phyloP scores from a whole-genome alignment of 306 rosid species.

The Lotus japonicus region DNA sequence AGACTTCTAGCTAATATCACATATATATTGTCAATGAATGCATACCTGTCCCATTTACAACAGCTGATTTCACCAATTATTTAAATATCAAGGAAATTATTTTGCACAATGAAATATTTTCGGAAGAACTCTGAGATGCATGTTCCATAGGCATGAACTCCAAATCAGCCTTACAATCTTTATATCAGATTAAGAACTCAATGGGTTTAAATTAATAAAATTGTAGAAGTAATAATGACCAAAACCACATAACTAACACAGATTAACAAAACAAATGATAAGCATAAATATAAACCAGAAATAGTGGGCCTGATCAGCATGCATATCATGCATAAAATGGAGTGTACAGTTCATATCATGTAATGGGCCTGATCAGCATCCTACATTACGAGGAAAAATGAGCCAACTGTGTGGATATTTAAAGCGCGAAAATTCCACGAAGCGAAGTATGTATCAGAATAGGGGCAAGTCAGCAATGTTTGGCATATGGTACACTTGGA shows the following conservation, averaged over 20 bases:
- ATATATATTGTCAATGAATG: not conserved
- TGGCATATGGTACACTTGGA: not conserved
- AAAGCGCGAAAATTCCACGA: not conserved
- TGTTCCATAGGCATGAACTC: not conserved
- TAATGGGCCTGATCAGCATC: not conserved
- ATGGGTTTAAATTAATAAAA: not conserved
- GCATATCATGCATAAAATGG: not conserved
- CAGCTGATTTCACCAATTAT: not conserved
- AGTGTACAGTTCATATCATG: constrained; percentile 3
- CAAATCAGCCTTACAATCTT: not conserved
- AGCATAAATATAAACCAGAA: not conserved
- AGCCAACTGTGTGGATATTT: not conserved
- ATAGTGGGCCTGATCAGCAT: too few relatives aligned
- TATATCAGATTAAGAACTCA: constrained; percentile 1
- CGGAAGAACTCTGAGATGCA: not conserved
- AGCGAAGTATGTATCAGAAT: not conserved
- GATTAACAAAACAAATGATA: not conserved
- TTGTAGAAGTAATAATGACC: not conserved
- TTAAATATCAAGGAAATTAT: too few relatives aligned
- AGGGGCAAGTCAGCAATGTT: not conserved
- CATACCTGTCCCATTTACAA: not conserved
- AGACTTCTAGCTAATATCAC: not conserved
- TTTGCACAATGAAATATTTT: not conserved
- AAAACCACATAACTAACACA: not conserved
- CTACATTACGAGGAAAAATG: not conserved